These are phyloP conservation scores for Dendrothele bispora DNA, from an alignment of 768 basidiomycete genomes.

Conservation along the genomic window DNA sequence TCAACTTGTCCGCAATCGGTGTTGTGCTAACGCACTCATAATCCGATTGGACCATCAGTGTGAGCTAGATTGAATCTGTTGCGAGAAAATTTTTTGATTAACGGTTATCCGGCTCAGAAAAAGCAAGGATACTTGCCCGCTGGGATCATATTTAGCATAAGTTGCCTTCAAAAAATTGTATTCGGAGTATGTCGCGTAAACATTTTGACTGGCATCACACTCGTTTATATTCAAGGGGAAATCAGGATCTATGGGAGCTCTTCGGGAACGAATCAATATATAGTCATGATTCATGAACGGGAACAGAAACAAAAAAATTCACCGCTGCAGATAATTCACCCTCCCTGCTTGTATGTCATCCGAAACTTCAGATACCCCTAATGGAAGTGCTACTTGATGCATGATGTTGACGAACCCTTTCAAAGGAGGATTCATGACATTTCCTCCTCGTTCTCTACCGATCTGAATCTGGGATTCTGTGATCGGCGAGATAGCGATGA, in stretches of 20 bases:
- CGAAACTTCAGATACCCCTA: constrained; percentile 16
- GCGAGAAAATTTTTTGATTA: no score
- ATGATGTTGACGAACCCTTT: constrained; percentile 31
- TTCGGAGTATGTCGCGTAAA: constrained; percentile 38
- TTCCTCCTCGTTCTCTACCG: constrained; percentile 33
- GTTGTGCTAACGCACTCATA: no score
- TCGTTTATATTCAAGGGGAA: constrained; percentile 41
- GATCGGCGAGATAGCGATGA: constrained; percentile 39
- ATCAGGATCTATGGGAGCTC: constrained; percentile 35
- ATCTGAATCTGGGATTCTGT: constrained; percentile 32
- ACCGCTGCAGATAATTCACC: constrained; percentile 31
- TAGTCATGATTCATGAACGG: neutral
- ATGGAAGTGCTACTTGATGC: constrained; percentile 28
- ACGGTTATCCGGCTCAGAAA: no score
- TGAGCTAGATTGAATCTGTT: no score
- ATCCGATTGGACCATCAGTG: no score
- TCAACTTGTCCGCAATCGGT: no score
- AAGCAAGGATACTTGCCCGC: constrained; percentile 35
- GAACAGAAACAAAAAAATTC: constrained; percentile 8
- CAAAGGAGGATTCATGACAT: constrained; percentile 35
- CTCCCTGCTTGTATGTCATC: constrained; percentile 22
- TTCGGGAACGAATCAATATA: constrained; percentile 11
- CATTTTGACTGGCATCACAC: constrained; percentile 35
- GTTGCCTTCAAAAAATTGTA: constrained; percentile 34
- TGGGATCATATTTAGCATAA: constrained; percentile 44